phyloP scores from a whole-genome alignment of 768 basidiomycete species.

The Boletus vinaceobasis region DNA sequence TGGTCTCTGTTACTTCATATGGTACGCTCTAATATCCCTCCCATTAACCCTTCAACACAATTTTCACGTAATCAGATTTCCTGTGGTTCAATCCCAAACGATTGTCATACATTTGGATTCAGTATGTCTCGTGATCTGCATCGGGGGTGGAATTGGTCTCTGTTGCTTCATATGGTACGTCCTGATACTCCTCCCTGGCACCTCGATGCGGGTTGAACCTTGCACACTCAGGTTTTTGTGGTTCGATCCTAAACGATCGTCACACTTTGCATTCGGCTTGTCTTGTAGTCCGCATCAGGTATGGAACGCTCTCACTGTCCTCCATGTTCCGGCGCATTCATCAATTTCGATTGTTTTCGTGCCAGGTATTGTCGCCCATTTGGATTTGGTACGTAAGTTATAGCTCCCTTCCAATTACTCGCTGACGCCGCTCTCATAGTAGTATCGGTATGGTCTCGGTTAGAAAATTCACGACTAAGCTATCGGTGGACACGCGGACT shows the following conservation, averaged over 20 bases:
- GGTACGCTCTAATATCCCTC: too few species aligned
- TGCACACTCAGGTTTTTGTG: neutral
- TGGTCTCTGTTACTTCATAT: too few species aligned
- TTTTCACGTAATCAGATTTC: neutral
- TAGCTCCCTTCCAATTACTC: neutral
- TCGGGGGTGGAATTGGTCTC: too few species aligned
- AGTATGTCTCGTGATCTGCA: too few species aligned
- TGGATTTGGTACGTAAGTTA: neutral
- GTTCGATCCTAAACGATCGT: neutral
- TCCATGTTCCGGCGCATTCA: neutral
- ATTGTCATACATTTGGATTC: too few species aligned
- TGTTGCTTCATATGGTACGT: too few species aligned
- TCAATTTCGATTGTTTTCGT: neutral
- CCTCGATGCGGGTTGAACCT: too few species aligned
- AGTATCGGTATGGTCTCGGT: constrained; percentile 8
- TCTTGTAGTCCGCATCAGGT: constrained; percentile 3
- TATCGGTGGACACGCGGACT: neutral
- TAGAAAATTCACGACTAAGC: constrained; percentile 9
- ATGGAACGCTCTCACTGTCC: neutral
- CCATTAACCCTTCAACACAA: too few species aligned
- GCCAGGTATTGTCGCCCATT: neutral
- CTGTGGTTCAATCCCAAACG: neutral
- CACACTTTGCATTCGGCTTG: neutral
- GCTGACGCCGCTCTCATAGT: neutral
- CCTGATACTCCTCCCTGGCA: too few species aligned